Conservation (phyloP, 768 basidiomycete genomes). For the Mycena olivaceomarginata region DNA sequence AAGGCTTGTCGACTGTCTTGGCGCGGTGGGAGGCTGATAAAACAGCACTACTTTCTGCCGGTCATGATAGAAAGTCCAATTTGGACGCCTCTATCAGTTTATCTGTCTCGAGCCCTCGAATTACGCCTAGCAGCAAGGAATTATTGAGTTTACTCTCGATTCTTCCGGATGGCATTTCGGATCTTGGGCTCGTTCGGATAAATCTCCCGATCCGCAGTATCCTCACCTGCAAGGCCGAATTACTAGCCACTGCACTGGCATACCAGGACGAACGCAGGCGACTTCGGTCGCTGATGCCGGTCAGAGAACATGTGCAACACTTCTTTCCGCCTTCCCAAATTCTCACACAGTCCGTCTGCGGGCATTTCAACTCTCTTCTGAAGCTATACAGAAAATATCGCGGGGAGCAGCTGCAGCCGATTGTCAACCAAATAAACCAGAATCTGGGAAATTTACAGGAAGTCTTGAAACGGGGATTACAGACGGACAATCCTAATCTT, state of each 20-base stretch:
- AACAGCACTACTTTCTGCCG: not conserved
- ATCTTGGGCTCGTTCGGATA: not conserved
- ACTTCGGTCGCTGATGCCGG: not conserved
- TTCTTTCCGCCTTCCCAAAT: not conserved
- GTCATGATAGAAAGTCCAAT: too few species aligned
- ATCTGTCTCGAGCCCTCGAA: not conserved
- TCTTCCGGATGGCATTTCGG: conserved; percentile 7
- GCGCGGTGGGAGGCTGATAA: not conserved
- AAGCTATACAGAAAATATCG: not conserved
- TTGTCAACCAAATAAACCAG: too few species aligned
- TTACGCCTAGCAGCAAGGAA: not conserved
- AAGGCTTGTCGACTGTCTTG: not conserved
- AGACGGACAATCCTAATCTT: too few species aligned
- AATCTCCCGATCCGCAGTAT: not conserved
- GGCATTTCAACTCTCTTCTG: not conserved
- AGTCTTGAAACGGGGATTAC: too few species aligned
- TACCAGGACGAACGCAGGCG: not conserved
- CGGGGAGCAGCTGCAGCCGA: too few species aligned
- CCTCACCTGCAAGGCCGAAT: not conserved
- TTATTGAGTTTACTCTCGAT: not conserved
- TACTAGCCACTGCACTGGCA: not conserved
- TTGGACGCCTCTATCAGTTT: not conserved
- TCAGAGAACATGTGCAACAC: not conserved
- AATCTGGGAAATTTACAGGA: too few species aligned
- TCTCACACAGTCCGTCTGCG: not conserved